These are phyloP conservation scores for Picocystis salinarum DNA, from an alignment of 139 green algal genomes.

Conservation along the genomic window DNA sequence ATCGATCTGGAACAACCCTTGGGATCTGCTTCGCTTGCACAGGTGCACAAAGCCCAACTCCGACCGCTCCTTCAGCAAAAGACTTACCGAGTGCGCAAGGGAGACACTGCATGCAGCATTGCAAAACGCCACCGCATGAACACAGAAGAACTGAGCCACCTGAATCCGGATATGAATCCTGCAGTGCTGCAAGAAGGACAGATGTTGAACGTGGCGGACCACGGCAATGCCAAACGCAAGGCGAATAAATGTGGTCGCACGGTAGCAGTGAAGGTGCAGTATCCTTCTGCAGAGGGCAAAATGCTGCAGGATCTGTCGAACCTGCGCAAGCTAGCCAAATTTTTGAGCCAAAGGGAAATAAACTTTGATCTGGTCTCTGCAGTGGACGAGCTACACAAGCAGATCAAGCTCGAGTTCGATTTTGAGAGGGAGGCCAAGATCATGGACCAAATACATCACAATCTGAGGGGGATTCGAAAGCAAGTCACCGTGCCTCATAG, in stretches of 20 bases:
- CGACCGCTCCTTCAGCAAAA: neutral
- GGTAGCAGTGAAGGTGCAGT: conserved; percentile 42
- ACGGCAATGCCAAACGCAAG: neutral
- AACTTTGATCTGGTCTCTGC: conserved; percentile 76
- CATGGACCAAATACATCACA: neutral
- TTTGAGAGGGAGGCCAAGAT: conserved; percentile 66
- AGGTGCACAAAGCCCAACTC: conserved; percentile 77
- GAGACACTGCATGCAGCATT: no score
- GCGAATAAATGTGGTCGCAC: no score
- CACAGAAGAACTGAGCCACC: no score
- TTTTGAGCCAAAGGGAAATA: conserved; percentile 39
- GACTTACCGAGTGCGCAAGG: no score
- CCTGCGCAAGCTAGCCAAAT: conserved; percentile 39
- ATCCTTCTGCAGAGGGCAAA: conserved; percentile 46
- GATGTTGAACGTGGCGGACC: neutral
- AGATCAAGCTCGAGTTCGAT: conserved; percentile 78
- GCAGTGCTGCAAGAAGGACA: no score
- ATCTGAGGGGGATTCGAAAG: conserved; percentile 15
- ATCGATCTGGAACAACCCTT: conserved; percentile 68
- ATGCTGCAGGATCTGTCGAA: conserved; percentile 68
- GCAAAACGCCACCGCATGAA: no score
- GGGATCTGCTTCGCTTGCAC: conserved; percentile 71
- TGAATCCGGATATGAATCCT: no score
- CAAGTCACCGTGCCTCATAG: conserved; percentile 42
- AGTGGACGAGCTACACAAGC: conserved; percentile 67